Conservation (phyloP, 208 protist genomes). For the Acanthamoeba royreba region DNA sequence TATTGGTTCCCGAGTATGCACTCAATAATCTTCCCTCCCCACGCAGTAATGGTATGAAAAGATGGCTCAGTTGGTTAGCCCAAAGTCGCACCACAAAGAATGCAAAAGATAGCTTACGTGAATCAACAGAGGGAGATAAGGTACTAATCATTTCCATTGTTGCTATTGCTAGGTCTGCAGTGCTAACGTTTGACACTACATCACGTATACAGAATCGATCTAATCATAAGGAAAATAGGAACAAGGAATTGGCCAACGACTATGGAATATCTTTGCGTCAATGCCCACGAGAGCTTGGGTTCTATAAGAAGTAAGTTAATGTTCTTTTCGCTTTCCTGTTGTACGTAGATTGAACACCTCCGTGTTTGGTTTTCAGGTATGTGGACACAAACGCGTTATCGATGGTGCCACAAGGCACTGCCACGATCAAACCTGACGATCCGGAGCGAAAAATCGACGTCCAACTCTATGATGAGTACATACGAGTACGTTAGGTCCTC, state of each 20-base stretch:
- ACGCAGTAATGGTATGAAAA: background rate
- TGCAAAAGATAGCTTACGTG: background rate
- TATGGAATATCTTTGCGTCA: background rate
- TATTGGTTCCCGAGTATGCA: no score
- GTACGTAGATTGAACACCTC: no score
- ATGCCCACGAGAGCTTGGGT: background rate
- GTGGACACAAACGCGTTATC: background rate
- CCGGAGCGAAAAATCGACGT: background rate
- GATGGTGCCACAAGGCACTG: background rate
- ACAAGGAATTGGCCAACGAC: background rate
- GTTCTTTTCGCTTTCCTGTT: background rate
- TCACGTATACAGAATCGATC: no score
- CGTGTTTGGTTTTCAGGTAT: background rate
- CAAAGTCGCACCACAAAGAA: background rate
- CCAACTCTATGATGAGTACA: background rate
- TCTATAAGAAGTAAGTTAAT: conserved; percentile 10
- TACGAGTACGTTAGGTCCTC: background rate
- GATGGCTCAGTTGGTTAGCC: background rate
- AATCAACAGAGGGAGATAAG: background rate
- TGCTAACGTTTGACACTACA: no score
- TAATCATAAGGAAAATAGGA: background rate
- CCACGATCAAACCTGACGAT: background rate
- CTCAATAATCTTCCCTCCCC: no score
- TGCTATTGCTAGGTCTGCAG: no score
- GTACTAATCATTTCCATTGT: no score